Evolutionary conservation across 495 filamentous ascomycete genomes (phyloP).

Genomic region (Glarea lozoyensis): DNA sequence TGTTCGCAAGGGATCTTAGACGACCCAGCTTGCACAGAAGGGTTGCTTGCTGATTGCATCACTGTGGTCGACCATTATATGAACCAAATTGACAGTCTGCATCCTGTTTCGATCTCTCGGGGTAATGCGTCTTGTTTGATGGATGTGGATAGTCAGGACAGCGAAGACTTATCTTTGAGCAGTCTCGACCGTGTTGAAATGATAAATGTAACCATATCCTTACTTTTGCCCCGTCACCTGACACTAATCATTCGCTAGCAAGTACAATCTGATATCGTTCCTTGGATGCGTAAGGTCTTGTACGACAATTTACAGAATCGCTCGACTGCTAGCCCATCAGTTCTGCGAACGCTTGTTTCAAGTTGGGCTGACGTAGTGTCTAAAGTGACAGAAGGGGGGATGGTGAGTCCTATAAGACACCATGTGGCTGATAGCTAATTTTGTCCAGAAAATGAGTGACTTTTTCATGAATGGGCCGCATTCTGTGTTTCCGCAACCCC

Average conservation of each 20-base stretch:
- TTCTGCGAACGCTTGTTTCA: not conserved
- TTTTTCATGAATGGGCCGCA: constrained; percentile 6
- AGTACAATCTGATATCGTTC: constrained; percentile 1
- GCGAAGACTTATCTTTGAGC: constrained; percentile 5
- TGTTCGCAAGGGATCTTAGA: not conserved
- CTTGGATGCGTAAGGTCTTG: not conserved
- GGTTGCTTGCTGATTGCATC: constrained; percentile 3
- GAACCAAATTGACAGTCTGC: constrained; percentile 1
- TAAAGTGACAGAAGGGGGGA: constrained; percentile 5
- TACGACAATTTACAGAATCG: not conserved
- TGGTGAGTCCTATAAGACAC: not conserved
- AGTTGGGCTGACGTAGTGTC: constrained; percentile 4
- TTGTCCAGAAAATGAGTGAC: not conserved
- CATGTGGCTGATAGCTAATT: not conserved
- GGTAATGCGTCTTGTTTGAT: not conserved
- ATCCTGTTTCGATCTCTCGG: not conserved
- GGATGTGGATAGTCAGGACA: constrained; percentile 11
- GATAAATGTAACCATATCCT: constrained; percentile 4
- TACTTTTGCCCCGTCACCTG: not conserved
- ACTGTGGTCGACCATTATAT: constrained; percentile 2
- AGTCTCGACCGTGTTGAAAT: constrained; percentile 2
- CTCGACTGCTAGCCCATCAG: not conserved
- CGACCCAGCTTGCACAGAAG: not conserved
- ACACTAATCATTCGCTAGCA: not conserved
- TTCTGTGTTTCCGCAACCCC: constrained; percentile 10